A percentile compares a stretch with the other conserved stretches of the same genome.
Conservation (phyloP, 2,329 filamentous ascomycete species). For the Calycina marina region DNA sequence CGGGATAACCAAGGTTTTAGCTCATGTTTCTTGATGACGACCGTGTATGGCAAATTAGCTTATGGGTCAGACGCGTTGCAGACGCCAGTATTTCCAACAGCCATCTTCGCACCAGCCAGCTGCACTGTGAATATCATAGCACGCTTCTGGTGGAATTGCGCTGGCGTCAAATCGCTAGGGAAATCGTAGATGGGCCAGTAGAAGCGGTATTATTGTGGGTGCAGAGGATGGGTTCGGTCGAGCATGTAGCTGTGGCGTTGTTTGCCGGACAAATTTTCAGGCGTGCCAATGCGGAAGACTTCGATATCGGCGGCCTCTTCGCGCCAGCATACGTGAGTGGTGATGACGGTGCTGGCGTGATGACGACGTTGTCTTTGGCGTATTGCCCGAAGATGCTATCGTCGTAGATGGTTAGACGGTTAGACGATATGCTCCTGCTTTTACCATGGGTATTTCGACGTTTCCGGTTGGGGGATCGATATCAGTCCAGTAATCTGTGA, state of each 20-base stretch:
- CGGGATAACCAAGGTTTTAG: conserved; percentile 42
- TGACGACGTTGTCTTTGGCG: conserved; percentile 32
- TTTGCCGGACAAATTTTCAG: conserved; percentile 46
- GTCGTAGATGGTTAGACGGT: conserved; percentile 50
- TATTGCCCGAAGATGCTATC: conserved; percentile 47
- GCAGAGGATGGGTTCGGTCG: conserved; percentile 32
- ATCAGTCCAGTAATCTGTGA: conserved; percentile 47
- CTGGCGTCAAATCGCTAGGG: conserved; percentile 36
- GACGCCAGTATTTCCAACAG: conserved; percentile 45
- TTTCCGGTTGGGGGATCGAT: conserved; percentile 29
- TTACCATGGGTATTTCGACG: conserved; percentile 38
- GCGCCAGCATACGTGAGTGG: conserved; percentile 30
- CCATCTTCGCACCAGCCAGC: conserved; percentile 46
- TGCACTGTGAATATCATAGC: conserved; percentile 46
- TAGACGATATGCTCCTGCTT: conserved; percentile 43
- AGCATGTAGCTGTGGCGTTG: conserved; percentile 40
- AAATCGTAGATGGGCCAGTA: conserved; percentile 50
- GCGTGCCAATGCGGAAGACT: conserved; percentile 46
- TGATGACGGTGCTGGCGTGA: conserved; percentile 27
- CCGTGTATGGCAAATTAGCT: conserved; percentile 36
- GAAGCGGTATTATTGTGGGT: conserved; percentile 42
- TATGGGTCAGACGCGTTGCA: conserved; percentile 38
- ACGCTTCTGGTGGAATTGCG: conserved; percentile 26
- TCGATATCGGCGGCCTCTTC: conserved; percentile 42
- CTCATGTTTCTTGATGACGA: conserved; percentile 30